phyloP scores from a whole-genome alignment of 495 filamentous ascomycete species.

The Daldinia concentrica region DNA sequence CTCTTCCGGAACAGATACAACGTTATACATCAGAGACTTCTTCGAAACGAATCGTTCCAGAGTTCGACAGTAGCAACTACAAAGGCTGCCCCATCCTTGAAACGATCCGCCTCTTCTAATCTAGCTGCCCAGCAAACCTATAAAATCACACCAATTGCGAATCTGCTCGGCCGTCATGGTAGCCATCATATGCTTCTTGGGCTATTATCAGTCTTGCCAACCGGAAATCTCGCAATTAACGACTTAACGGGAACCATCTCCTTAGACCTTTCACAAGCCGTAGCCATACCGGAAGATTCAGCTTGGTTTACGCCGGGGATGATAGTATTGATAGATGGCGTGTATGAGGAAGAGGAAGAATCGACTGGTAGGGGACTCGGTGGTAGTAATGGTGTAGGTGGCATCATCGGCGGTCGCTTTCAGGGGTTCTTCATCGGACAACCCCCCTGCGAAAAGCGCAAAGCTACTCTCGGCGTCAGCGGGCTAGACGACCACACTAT shows the following conservation, averaged over 20 bases:
- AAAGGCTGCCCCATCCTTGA: slow-evolving; percentile 55
- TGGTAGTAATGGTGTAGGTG: slow-evolving; percentile 81
- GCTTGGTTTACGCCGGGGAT: slow-evolving; percentile 94
- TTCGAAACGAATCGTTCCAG: slow-evolving; percentile 94
- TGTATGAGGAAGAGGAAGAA: slow-evolving; percentile 91
- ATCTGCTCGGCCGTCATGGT: slow-evolving; percentile 88
- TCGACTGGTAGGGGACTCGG: slow-evolving; percentile 71
- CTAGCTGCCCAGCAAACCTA: slow-evolving; percentile 68
- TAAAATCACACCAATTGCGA: slow-evolving; percentile 91
- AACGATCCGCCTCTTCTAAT: slow-evolving; percentile 65
- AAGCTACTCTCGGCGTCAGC: slow-evolving; percentile 76
- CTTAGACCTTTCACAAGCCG: slow-evolving; percentile 82
- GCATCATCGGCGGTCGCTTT: slow-evolving; percentile 87
- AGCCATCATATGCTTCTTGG: slow-evolving; percentile 88
- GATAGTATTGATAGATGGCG: slow-evolving; percentile 92
- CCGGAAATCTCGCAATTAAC: slow-evolving; percentile 80
- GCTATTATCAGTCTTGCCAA: slow-evolving; percentile 80
- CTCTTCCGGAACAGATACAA: slow-evolving; percentile 91
- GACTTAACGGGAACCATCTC: slow-evolving; percentile 88
- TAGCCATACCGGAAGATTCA: slow-evolving; percentile 82
- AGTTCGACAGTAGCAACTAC: slow-evolving; percentile 69
- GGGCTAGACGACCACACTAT: slow-evolving; percentile 66
- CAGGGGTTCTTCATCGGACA: slow-evolving; percentile 88
- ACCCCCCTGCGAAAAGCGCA: slow-evolving; percentile 86
- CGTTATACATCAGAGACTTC: slow-evolving; percentile 85